Conservation (phyloP, 1,284 basidiomycete genomes). For the Irpex sp. region DNA sequence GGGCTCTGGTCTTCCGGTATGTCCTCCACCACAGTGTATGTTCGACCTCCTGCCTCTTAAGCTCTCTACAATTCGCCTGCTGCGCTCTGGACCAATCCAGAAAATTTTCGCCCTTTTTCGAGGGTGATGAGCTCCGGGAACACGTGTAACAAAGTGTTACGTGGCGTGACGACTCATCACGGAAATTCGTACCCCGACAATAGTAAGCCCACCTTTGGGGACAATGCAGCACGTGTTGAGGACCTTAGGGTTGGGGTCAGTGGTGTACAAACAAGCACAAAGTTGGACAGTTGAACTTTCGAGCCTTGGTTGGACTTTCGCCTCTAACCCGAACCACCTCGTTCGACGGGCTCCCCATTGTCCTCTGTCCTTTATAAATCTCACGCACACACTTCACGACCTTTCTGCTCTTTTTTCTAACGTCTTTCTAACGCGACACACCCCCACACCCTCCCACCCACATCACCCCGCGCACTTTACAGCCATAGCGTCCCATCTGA, state of each 20-base stretch:
- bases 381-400: slow-evolving; percentile 9
- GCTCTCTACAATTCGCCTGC: neutral
- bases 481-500: slow-evolving; percentile 64
- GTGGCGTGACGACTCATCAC: neutral
- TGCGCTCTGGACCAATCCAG: neutral
- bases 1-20: neutral
- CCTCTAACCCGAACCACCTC: slow-evolving; percentile 6
- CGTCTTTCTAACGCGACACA: neutral
- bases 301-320: slow-evolving; percentile 4
- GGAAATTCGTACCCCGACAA: slow-evolving; percentile 2
- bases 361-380: slow-evolving; percentile 12
- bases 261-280: slow-evolving; percentile 14
- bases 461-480: slow-evolving; percentile 20
- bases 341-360: slow-evolving; percentile 6
- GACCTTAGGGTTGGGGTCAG: slow-evolving; percentile 15
- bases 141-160: neutral
- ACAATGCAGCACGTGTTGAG: slow-evolving; percentile 14
- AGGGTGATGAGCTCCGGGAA: neutral
- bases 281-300: slow-evolving; percentile 15
- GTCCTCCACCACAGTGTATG: too few relatives aligned
- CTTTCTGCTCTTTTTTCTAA: slow-evolving; percentile 8
- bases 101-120: neutral
- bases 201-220: neutral
- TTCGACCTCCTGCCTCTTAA: too few relatives aligned
- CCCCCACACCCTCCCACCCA: slow-evolving; percentile 16